phyloP scores from a whole-genome alignment of 2,329 filamentous ascomycete species.

The Nannizziopsis arthrosporioides region DNA sequence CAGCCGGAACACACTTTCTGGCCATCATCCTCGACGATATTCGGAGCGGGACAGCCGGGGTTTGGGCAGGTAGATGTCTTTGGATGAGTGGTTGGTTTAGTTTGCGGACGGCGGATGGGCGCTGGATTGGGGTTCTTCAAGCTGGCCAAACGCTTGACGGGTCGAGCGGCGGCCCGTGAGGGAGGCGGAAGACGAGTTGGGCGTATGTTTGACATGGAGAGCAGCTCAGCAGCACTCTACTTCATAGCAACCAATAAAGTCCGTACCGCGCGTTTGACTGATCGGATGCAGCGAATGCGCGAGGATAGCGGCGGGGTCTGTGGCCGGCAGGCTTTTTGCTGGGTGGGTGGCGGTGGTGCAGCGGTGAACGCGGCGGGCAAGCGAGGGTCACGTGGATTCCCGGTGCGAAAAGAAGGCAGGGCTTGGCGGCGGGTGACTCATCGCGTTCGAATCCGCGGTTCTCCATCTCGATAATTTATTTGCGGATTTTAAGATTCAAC shows the following conservation, averaged over 20 bases:
- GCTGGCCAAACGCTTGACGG: slow-evolving; percentile 31
- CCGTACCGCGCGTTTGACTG: neutral
- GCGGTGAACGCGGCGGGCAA: slow-evolving; percentile 1
- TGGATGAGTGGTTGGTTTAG: slow-evolving; percentile 18
- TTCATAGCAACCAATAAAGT: neutral
- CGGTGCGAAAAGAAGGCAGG: neutral
- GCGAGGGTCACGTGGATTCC: slow-evolving; percentile 6
- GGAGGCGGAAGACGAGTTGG: slow-evolving; percentile 16
- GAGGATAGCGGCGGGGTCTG: slow-evolving; percentile 8
- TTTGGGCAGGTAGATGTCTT: slow-evolving; percentile 36
- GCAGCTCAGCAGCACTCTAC: neutral
- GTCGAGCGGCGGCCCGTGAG: slow-evolving; percentile 25
- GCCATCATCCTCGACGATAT: slow-evolving; percentile 37
- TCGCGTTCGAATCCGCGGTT: slow-evolving; percentile 5
- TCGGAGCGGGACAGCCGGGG: slow-evolving; percentile 34
- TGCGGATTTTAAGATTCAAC: no score
- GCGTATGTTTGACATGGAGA: slow-evolving; percentile 12
- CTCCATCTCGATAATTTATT: neutral
- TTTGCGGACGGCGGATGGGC: slow-evolving; percentile 29
- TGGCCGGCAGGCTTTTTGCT: neutral
- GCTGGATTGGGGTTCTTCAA: slow-evolving; percentile 28
- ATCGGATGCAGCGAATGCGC: slow-evolving; percentile 6
- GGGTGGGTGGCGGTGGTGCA: slow-evolving; percentile 10
- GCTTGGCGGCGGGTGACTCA: neutral
- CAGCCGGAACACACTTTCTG: slow-evolving; percentile 63